phyloP scores from a whole-genome alignment of 805 yeast genomes.

The Wickerhamiella slavikovae region DNA sequence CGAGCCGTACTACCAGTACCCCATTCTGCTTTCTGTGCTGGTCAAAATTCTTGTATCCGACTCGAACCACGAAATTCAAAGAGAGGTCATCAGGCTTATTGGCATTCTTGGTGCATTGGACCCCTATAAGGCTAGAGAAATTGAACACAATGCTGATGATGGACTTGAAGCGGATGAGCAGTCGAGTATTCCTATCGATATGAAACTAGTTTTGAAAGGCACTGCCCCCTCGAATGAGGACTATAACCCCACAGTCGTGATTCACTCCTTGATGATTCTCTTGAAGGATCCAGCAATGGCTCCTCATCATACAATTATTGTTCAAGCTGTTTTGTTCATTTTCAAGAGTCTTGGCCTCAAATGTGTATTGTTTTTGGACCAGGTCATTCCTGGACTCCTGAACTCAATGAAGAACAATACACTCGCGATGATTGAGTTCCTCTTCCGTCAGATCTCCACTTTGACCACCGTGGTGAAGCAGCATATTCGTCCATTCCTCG shows the following conservation, averaged over 20 bases:
- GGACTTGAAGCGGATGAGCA: conserved; percentile 26
- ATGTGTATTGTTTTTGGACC: conserved; percentile 75
- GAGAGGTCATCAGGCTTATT: conserved; percentile 73
- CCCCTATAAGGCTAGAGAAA: conserved; percentile 86
- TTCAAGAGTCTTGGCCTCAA: conserved; percentile 75
- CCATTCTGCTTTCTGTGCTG: conserved; percentile 64
- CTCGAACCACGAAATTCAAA: conserved; percentile 39
- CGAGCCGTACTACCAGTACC: conserved; percentile 80
- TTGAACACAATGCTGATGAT: conserved; percentile 48
- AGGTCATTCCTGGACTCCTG: conserved; percentile 73
- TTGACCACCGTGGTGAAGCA: conserved; percentile 68
- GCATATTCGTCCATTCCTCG: conserved; percentile 68
- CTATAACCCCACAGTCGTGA: conserved; percentile 88
- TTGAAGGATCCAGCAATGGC: conserved; percentile 69
- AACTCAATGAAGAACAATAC: conserved; percentile 60
- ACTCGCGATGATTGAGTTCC: conserved; percentile 59
- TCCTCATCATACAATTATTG: conserved; percentile 73
- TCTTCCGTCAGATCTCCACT: conserved; percentile 72
- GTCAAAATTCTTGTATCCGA: conserved; percentile 71
- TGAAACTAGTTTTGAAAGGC: conserved; percentile 78
- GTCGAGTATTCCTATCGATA: conserved; percentile 77
- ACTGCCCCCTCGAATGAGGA: conserved; percentile 82
- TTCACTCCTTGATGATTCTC: conserved; percentile 63
- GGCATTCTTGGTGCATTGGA: conserved; percentile 95
- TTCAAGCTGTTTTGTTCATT: conserved; percentile 84